Evolutionary conservation across 176 grass and related monocot species (phyloP).

Genomic region (Alopecurus myosuroides): DNA sequence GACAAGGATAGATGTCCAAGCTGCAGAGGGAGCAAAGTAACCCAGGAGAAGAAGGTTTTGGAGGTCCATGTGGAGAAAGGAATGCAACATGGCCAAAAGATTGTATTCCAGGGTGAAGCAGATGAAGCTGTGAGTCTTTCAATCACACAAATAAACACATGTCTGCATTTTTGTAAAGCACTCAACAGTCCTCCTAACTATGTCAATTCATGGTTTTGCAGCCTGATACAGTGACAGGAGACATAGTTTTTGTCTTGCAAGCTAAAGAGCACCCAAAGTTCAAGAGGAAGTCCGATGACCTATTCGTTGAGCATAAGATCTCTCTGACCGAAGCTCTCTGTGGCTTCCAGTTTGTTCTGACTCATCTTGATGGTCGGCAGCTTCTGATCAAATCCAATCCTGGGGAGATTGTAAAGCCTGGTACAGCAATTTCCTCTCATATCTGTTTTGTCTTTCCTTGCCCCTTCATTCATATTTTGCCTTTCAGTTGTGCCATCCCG

Average conservation of each 20-base stretch:
- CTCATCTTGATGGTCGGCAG: slow-evolving; percentile 78
- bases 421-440: slow-evolving; percentile 36
- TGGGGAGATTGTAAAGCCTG: slow-evolving; percentile 86
- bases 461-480: not conserved
- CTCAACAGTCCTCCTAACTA: not conserved
- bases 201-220: slow-evolving; percentile 19
- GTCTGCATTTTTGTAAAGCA: not conserved
- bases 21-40: slow-evolving; percentile 71
- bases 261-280: slow-evolving; percentile 89
- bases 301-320: slow-evolving; percentile 69
- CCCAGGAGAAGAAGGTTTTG: slow-evolving; percentile 82
- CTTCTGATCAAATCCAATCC: slow-evolving; percentile 91
- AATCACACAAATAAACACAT: not conserved
- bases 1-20: slow-evolving; percentile 83
- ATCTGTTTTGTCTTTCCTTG: not conserved
- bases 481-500: not conserved
- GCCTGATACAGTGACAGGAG: slow-evolving; percentile 91
- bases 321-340: slow-evolving; percentile 87
- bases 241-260: slow-evolving; percentile 92
- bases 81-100: slow-evolving; percentile 94
- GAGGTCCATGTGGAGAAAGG: slow-evolving; percentile 97
- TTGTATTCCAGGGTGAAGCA: slow-evolving; percentile 92
- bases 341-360: slow-evolving; percentile 87
- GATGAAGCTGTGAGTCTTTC: slow-evolving; percentile 85
- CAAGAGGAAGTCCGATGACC: slow-evolving; percentile 83